Evolutionary conservation across 1,284 basidiomycete genomes (phyloP).

Genomic region (Thelephora terrestris): DNA sequence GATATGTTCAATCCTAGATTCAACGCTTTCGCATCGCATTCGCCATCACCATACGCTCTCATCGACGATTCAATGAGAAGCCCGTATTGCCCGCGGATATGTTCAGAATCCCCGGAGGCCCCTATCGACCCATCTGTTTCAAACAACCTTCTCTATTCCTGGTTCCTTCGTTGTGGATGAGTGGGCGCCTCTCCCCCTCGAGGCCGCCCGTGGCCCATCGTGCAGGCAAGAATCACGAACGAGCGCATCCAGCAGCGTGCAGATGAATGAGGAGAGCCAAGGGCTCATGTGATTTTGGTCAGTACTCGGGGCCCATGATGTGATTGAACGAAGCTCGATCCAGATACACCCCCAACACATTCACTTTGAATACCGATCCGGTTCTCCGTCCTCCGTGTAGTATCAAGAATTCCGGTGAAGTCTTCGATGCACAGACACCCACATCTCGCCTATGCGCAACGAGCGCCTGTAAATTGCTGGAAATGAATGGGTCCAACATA

Average conservation of each 20-base stretch:
- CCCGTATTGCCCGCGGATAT: conserved; percentile 4
- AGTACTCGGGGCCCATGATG: too few relatives aligned
- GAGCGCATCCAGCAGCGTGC: conserved; percentile 18
- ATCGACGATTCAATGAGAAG: conserved; percentile 1
- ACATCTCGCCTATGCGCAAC: conserved; percentile 1
- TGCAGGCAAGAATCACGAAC: conserved; percentile 5
- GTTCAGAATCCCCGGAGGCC: too few relatives aligned
- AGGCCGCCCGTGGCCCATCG: conserved; percentile 4
- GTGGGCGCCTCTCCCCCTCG: conserved; percentile 17
- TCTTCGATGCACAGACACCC: not conserved
- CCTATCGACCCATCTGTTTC: too few relatives aligned
- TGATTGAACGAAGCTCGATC: too few relatives aligned
- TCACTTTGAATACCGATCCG: not conserved
- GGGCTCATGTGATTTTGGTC: not conserved
- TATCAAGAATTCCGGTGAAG: conserved; percentile 1
- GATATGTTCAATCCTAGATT: not conserved
- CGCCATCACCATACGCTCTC: not conserved
- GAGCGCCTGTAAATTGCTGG: conserved; percentile 28
- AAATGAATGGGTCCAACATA: conserved; percentile 31
- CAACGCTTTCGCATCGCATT: not conserved
- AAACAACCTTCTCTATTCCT: conserved; percentile 1
- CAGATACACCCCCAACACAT: not conserved
- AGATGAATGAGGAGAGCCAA: conserved; percentile 8
- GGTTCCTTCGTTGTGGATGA: conserved; percentile 9
- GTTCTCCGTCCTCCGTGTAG: conserved; percentile 5